A percentile compares a stretch with the other conserved stretches of the same genome.
Evolutionary conservation across 495 filamentous ascomycete genomes (phyloP).

Genomic region (Hypoxylon fragiforme): DNA sequence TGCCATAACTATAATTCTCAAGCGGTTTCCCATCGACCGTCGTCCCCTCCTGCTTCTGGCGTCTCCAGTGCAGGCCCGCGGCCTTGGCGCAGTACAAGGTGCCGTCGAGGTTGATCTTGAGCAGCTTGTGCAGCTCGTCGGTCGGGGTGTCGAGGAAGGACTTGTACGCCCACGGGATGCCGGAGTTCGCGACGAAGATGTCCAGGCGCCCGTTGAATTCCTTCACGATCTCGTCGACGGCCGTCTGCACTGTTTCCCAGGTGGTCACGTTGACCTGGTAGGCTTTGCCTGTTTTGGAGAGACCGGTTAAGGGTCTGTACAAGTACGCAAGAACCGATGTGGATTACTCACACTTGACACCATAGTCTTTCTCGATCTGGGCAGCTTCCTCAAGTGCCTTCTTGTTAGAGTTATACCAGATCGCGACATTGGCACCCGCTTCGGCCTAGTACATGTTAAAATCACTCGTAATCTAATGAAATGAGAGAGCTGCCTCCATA

Average conservation of each 20-base stretch:
- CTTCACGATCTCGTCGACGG: conserved; percentile 60
- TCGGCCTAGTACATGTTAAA: conserved; percentile 56
- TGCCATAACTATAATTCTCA: conserved; percentile 66
- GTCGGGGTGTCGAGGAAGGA: conserved; percentile 66
- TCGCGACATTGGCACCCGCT: conserved; percentile 82
- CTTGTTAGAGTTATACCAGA: conserved; percentile 83
- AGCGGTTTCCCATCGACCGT: conserved; percentile 68
- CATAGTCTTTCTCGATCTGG: conserved; percentile 72
- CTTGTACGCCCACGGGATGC: conserved; percentile 73
- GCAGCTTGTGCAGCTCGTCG: conserved; percentile 68
- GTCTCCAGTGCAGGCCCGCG: conserved; percentile 68
- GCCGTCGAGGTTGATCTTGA: conserved; percentile 77
- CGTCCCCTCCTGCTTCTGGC: conserved; percentile 65
- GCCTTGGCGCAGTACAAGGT: conserved; percentile 80
- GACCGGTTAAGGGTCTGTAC: conserved; percentile 8
- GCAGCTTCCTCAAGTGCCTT: conserved; percentile 70
- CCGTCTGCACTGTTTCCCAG: conserved; percentile 58
- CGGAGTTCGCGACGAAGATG: conserved; percentile 79
- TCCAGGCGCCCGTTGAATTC: conserved; percentile 78
- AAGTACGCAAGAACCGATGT: background rate
- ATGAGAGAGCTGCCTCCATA: conserved; percentile 26
- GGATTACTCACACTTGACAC: conserved; percentile 69
- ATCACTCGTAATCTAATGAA: background rate
- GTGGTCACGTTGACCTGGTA: conserved; percentile 72
- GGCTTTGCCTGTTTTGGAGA: conserved; percentile 62